Evolutionary conservation across 2,329 filamentous ascomycete genomes (phyloP), one percentile per base, ranked within the genome.

Genomic region (Penicillium sp.): DNA sequence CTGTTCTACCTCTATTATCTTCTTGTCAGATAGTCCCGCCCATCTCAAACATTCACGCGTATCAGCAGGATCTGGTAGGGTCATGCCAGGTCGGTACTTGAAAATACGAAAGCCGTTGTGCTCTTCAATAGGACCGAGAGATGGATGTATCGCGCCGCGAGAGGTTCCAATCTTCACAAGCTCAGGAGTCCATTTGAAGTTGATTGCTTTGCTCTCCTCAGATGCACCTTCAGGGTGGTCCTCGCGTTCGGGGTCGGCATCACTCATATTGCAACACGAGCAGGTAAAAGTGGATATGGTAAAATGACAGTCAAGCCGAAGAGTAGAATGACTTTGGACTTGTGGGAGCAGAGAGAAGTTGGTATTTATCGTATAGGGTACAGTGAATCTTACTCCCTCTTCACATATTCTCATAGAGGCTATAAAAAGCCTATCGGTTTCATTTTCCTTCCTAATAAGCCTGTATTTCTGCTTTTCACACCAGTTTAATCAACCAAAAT

Each of bases 51-150:
- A 42, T 16, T 42, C 40, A 0, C 8, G 16, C 3, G 25, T 42
- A 17, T 42, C 25, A 2, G 40, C 14, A 4, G 25, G 40, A 9
- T 42, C 25, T 17, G 40, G 40, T 7, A 28, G 22, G 1, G 16
- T 17, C 40, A 42, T 42, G 3, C 40, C 40, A 5, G 16, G 25
- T 1, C 40, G 14, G 40, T 42, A 42, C 8, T 9, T n/a, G 22
- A 8, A 42, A 11, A 3, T 0, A 0, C 2, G 1, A 4, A 2
- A 6, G 40, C 9, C 14, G 2, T 11, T 3, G 5, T 17, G 2
- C 6, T 16, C 11, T n/a, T 26, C 14, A 9, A 26, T 5, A 5
- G 9, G 40, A 11, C 40, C 40, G 7, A 42, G 1, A 4, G 40
- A 42, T 1, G 40, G 25, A 2, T 42, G 40, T 17, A 42, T 42